Percentiles rank a stretch among this genome's conserved stretches.
Conservation (phyloP, 495 filamentous ascomycete genomes). For the Trichoderma gamsii region DNA sequence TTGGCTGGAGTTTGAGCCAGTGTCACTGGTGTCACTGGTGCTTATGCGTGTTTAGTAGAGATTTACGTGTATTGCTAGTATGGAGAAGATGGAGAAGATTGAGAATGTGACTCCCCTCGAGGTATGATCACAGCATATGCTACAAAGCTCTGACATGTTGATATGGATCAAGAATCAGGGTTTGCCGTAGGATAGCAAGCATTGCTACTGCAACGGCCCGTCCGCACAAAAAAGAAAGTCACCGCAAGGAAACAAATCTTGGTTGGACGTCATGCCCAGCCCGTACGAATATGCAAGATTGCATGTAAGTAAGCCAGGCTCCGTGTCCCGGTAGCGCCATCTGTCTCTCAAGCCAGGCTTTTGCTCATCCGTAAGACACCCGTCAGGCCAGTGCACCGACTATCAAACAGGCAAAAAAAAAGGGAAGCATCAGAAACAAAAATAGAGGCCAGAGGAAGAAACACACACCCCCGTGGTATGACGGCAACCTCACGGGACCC, state of each 20-base stretch:
- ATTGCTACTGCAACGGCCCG: not conserved
- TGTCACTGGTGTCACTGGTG: too few species aligned
- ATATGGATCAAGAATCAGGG: too few species aligned
- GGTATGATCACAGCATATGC: too few species aligned
- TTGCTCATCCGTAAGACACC: not conserved
- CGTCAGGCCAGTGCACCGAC: not conserved
- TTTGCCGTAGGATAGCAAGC: too few species aligned
- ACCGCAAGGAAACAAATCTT: not conserved
- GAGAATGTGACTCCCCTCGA: not conserved
- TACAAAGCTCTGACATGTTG: too few species aligned
- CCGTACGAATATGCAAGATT: not conserved
- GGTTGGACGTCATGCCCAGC: not conserved
- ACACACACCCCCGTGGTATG: not conserved
- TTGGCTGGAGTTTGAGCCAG: not conserved
- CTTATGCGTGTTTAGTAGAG: too few species aligned
- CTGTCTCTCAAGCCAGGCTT: not conserved
- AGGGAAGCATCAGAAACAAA: not conserved
- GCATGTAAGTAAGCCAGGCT: not conserved
- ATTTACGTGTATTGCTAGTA: too few species aligned
- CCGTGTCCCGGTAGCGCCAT: not conserved
- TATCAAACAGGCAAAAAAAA: not conserved
- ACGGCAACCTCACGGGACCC: not conserved
- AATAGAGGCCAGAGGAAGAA: not conserved
- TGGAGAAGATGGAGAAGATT: too few species aligned
- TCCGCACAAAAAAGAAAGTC: not conserved